Conservation (phyloP, 164 flowering plant species). For the Stephania yunnanensis region DNA sequence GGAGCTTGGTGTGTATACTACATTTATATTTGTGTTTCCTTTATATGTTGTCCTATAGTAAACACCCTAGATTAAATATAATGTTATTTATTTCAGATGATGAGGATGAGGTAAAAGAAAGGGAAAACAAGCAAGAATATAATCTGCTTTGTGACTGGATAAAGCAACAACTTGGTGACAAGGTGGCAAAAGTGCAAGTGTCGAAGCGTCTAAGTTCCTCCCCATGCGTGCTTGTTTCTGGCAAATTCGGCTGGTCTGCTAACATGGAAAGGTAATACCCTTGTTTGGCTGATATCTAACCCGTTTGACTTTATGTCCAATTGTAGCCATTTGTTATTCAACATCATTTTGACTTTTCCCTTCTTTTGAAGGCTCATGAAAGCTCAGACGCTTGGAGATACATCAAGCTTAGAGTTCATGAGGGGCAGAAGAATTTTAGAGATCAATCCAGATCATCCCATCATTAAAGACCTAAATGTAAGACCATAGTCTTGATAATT, state of each 20-base stretch:
- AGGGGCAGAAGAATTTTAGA: slow-evolving; percentile 89
- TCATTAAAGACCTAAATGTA: slow-evolving; percentile 80
- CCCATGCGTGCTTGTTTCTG: slow-evolving; percentile 98
- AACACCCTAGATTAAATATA: neutral
- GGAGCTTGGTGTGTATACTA: slow-evolving; percentile 64
- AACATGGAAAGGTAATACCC: slow-evolving; percentile 87
- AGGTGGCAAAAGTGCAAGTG: slow-evolving; percentile 92
- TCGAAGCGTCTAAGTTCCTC: slow-evolving; percentile 91
- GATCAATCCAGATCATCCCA: slow-evolving; percentile 89
- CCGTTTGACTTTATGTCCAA: neutral
- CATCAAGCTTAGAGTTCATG: slow-evolving; percentile 86
- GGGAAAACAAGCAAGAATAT: slow-evolving; percentile 75
- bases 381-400: slow-evolving; percentile 92
- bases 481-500: slow-evolving; percentile 15
- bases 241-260: slow-evolving; percentile 99
- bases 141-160: slow-evolving; percentile 93
- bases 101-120: slow-evolving; percentile 87
- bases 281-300: neutral
- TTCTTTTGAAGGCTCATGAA: slow-evolving; percentile 69
- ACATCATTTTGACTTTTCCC: neutral
- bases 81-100: slow-evolving; percentile 48
- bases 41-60: neutral
- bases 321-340: neutral
- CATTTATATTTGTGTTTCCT: neutral
- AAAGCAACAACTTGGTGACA: slow-evolving; percentile 93